Evolutionary conservation across 2,329 filamentous ascomycete species (phyloP).

Genomic region (Fusarium buharicum): DNA sequence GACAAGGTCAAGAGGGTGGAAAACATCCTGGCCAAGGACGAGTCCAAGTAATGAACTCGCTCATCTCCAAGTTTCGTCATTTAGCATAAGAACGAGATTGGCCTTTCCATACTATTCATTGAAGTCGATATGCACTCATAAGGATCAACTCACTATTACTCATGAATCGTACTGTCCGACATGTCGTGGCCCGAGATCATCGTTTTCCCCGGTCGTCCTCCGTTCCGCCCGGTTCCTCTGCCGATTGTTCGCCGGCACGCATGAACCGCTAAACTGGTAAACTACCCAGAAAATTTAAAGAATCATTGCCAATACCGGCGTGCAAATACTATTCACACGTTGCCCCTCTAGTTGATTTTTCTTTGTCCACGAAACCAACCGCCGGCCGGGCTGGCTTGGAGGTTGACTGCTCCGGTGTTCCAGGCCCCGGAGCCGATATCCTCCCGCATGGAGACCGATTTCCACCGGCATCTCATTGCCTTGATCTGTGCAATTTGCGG

Average conservation of each 20-base stretch:
- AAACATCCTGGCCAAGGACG: constrained; percentile 55
- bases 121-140: background rate
- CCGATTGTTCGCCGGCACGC: background rate
- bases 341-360: background rate
- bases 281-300: too few species aligned
- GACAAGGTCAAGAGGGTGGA: constrained; percentile 78
- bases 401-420: constrained; percentile 26
- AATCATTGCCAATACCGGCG: too few species aligned
- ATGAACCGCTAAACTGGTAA: background rate
- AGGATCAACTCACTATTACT: background rate
- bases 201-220: background rate
- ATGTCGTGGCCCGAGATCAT: background rate
- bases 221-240: constrained; percentile 3
- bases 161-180: background rate
- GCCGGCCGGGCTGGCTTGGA: constrained; percentile 7
- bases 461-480: background rate
- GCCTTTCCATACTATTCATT: background rate
- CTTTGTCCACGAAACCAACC: background rate
- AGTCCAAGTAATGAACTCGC: constrained; percentile 15
- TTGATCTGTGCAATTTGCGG: background rate
- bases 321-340: too few species aligned
- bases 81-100: background rate
- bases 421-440: constrained; percentile 8
- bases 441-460: constrained; percentile 4
- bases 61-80: background rate